Evolutionary conservation across 352 stramenopile genomes (phyloP).

Genomic region (Phytopythium mirpurense): DNA sequence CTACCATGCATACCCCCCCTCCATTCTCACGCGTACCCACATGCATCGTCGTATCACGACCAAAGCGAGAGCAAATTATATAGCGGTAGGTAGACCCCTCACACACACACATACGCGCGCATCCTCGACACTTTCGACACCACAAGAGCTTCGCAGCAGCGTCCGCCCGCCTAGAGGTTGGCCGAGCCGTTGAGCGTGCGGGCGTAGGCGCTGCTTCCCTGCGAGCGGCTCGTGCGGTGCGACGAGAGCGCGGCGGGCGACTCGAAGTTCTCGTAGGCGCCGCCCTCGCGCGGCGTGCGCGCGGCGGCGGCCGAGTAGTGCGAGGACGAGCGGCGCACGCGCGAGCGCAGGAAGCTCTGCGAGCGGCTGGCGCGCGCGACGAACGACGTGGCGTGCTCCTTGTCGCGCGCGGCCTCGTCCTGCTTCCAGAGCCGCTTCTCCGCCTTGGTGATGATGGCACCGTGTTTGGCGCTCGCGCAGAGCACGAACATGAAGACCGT

Average conservation of each 20-base stretch:
- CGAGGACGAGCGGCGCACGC: conserved; percentile 53
- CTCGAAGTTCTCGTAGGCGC: conserved; percentile 78
- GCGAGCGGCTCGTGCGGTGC: conserved; percentile 15
- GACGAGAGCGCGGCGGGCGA: conserved; percentile 38
- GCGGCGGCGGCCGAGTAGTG: conserved; percentile 28
- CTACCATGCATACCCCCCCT: too few relatives aligned
- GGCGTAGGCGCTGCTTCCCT: conserved; percentile 6
- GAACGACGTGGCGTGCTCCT: conserved; percentile 43
- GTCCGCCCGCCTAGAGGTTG: conserved; percentile 10
- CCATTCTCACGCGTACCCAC: too few relatives aligned
- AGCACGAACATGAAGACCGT: conserved; percentile 75
- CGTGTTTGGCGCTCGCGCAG: conserved; percentile 75
- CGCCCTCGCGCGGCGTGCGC: conserved; percentile 46
- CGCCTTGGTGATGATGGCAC: conserved; percentile 81
- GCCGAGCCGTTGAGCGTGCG: conserved; percentile 32
- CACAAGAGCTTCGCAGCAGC: too few relatives aligned
- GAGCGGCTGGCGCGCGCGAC: conserved; percentile 56
- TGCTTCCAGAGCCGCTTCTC: conserved; percentile 78
- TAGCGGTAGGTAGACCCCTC: too few relatives aligned
- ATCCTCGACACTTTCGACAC: too few relatives aligned
- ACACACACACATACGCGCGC: too few relatives aligned
- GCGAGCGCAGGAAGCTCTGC: conserved; percentile 76
- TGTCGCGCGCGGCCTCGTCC: conserved; percentile 26
- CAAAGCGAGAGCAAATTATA: too few relatives aligned
- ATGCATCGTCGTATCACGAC: too few relatives aligned